Conservation (phyloP, 208 protist genomes). For the Leishmania gerbilli region DNA sequence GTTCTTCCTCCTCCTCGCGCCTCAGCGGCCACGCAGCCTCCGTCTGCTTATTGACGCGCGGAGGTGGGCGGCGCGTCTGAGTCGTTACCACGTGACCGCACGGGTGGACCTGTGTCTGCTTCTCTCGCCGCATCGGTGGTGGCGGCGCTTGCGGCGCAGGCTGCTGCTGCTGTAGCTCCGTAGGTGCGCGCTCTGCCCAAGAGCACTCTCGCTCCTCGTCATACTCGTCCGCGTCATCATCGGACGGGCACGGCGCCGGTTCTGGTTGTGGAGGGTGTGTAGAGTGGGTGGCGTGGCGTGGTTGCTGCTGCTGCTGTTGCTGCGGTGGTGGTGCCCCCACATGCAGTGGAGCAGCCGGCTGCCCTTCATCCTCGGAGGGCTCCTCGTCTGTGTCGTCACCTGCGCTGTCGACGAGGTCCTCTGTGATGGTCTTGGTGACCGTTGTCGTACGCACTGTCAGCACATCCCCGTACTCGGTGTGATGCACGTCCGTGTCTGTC, state of each 20-base stretch:
- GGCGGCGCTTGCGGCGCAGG: neutral
- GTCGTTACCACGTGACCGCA: neutral
- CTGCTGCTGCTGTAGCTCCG: neutral
- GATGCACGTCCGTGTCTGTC: slow-evolving; percentile 71
- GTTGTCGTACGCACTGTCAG: slow-evolving; percentile 75
- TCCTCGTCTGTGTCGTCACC: slow-evolving; percentile 21
- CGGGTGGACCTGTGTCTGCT: slow-evolving; percentile 12
- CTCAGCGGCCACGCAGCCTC: neutral
- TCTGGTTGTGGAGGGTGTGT: slow-evolving; percentile 1
- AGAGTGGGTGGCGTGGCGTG: slow-evolving; percentile 18
- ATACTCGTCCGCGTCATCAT: neutral
- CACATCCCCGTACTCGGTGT: slow-evolving; percentile 60
- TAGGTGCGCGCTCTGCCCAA: neutral
- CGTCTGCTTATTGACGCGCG: neutral
- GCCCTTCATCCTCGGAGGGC: slow-evolving; percentile 38
- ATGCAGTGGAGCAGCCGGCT: neutral
- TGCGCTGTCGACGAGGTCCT: slow-evolving; percentile 44
- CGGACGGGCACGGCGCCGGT: neutral
- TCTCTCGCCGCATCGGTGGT: neutral
- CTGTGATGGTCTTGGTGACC: slow-evolving; percentile 72
- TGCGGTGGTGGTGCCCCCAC: neutral
- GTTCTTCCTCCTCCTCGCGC: neutral
- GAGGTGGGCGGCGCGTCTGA: slow-evolving; percentile 3
- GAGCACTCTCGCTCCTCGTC: neutral
- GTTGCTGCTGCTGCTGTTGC: neutral